phyloP scores from a whole-genome alignment of 805 yeast genomes.

The Sugiyamaella mastotermitis region DNA sequence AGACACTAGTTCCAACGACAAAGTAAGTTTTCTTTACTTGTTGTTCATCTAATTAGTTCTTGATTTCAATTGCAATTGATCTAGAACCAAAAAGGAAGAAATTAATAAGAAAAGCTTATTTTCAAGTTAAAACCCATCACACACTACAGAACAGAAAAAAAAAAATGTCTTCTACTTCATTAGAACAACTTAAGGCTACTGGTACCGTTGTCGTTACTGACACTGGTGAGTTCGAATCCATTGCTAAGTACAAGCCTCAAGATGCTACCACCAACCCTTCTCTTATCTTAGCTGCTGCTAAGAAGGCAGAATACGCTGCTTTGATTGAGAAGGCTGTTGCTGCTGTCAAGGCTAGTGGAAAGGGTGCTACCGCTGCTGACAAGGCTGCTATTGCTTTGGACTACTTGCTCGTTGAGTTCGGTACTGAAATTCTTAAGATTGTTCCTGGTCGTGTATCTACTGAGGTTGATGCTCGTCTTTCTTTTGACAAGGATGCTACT shows the following conservation, averaged over 20 bases:
- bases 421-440: slow-evolving; percentile 83
- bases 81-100: background rate
- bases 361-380: slow-evolving; percentile 36
- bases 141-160: slow-evolving; percentile 3
- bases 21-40: background rate
- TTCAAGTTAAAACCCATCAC: no score
- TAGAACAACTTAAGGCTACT: slow-evolving; percentile 88
- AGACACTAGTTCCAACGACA: background rate
- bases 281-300: slow-evolving; percentile 90
- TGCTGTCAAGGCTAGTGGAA: slow-evolving; percentile 61
- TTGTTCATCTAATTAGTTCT: background rate
- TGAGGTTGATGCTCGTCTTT: slow-evolving; percentile 97
- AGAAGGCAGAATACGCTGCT: slow-evolving; percentile 81
- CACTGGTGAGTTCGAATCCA: slow-evolving; percentile 97
- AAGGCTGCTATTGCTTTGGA: slow-evolving; percentile 83
- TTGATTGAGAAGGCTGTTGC: slow-evolving; percentile 88
- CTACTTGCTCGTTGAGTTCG: slow-evolving; percentile 91
- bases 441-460: slow-evolving; percentile 99
- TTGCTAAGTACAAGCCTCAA: slow-evolving; percentile 97
- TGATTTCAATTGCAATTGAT: no score
- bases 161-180: slow-evolving; percentile 44
- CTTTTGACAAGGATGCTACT: slow-evolving; percentile 92
- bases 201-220: slow-evolving; percentile 98
- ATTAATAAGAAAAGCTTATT: background rate
- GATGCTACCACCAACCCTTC: slow-evolving; percentile 99